phyloP scores from a whole-genome alignment of 257 asterid genomes.

The Verbascum thapsus region DNA sequence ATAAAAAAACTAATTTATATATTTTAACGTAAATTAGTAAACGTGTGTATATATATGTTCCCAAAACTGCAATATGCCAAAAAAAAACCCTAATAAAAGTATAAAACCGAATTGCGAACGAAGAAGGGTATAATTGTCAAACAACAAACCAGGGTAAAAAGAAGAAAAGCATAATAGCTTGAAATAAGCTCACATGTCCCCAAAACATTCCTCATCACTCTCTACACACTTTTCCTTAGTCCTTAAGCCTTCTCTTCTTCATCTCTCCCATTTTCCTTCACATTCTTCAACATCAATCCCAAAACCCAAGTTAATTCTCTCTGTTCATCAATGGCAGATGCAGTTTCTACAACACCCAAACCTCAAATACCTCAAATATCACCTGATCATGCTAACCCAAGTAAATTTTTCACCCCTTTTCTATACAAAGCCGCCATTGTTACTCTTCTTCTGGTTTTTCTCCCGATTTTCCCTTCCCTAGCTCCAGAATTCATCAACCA shows the following conservation, averaged over 20 bases:
- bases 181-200: constrained; percentile 56
- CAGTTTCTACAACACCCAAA: constrained; percentile 38
- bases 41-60: too few species aligned
- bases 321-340: constrained; percentile 60
- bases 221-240: constrained; percentile 52
- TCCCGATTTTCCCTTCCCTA: constrained; percentile 65
- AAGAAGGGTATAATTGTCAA: constrained; percentile 43
- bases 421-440: constrained; percentile 60
- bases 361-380: constrained; percentile 34
- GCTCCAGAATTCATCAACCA: constrained; percentile 75
- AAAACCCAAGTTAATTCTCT: constrained; percentile 23
- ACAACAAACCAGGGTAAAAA: constrained; percentile 29
- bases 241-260: constrained; percentile 48
- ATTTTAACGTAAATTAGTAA: too few species aligned
- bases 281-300: constrained; percentile 30
- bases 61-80: too few species aligned
- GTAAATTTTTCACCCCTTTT: constrained; percentile 52
- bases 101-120: too few species aligned
- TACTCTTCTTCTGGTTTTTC: constrained; percentile 52
- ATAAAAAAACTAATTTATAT: too few species aligned
- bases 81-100: too few species aligned
- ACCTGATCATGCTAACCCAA: constrained; percentile 42
- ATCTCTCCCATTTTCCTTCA: constrained; percentile 34
- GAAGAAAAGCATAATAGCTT: constrained; percentile 45
- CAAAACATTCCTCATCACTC: constrained; percentile 46